phyloP scores from a whole-genome alignment of 495 filamentous ascomycete species.

The Parachaetomium inaequale region DNA sequence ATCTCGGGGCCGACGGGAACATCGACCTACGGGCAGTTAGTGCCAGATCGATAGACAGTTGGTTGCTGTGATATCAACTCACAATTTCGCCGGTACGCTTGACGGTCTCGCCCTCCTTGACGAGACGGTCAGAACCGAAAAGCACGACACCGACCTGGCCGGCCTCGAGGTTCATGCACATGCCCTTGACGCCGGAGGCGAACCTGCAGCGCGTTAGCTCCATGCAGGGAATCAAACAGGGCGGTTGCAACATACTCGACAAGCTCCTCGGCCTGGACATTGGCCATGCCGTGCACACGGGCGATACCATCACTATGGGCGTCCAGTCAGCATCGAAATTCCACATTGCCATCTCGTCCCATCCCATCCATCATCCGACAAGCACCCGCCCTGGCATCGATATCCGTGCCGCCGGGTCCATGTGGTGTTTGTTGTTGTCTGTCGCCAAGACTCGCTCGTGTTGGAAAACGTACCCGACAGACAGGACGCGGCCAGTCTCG shows the following conservation, averaged over 20 bases:
- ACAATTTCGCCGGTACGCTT: constrained; percentile 99
- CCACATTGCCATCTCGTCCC: background rate
- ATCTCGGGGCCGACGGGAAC: constrained; percentile 90
- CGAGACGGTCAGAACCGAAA: constrained; percentile 99
- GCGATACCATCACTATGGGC: constrained; percentile 94
- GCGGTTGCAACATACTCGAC: constrained; percentile 78
- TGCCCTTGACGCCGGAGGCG: constrained; percentile 98
- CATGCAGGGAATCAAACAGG: constrained; percentile 6
- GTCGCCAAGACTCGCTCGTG: constrained; percentile 23
- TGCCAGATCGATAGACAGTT: background rate
- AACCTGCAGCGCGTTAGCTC: constrained; percentile 59
- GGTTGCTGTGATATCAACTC: constrained; percentile 39
- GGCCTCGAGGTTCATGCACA: constrained; percentile 99
- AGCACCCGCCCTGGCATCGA: background rate
- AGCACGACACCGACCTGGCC: constrained; percentile 99
- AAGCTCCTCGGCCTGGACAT: constrained; percentile 99
- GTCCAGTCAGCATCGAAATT: constrained; percentile 37
- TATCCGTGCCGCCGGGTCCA: constrained; percentile 10
- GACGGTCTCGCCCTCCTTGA: constrained; percentile 99
- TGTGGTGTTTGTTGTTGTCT: constrained; percentile 2
- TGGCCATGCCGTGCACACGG: constrained; percentile 99
- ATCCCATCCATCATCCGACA: background rate
- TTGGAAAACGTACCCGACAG: constrained; percentile 81
- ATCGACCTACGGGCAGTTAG: constrained; percentile 65
- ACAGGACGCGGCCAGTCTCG: constrained; percentile 98